Evolutionary conservation across 257 asterid species (phyloP), one percentile per base, ranked within the genome.

Genomic region (Galeopsis tetrahit): DNA sequence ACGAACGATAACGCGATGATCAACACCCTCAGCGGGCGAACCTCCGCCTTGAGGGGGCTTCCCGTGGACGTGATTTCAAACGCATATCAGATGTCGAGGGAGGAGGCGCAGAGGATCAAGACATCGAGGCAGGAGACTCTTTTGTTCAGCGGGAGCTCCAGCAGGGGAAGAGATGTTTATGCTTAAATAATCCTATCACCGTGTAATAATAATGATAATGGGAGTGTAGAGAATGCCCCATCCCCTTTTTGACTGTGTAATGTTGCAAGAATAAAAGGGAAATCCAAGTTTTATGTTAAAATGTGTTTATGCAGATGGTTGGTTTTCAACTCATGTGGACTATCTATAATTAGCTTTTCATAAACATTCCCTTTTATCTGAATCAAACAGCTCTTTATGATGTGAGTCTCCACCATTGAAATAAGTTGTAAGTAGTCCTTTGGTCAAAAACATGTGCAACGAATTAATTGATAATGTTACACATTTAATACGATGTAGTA

Each of bases 1-100:
- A 90, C 97, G 34, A 89, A 87, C 35, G 84, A 73, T 75, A 82
- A 87, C 35, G 92, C 97, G 7, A 81, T 85, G 96, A 68, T 87
- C 74, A 91, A 82, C 86, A 85, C 94, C 1, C 43, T 90, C 0
- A 81, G 76, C 43, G 97, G 97, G 2, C 89, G 91, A 1, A 85
- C 97, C 57, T 90, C 97, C 11, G 84, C 91, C 62, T 2, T 90
- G 10, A 34, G 85, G 10, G 96, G 86, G 8, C 42, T 90, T 11
- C 97, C 97, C 1, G 73, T 61, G 1, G 85, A 77, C 10, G 93
- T 89, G 2, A 31, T 89, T 1, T 86, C 93, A 2, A 80, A 67
- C 17, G 71, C 90, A 0, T 83, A 80, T 43, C 89, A 79, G 55
- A 56, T 89, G 0, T 67, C 97, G 5, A 58, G 73, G 73, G 87